A percentile compares a stretch with the other conserved stretches of the same genome.
Conservation (phyloP, 306 rosid species). For the Crotalaria pallida region DNA sequence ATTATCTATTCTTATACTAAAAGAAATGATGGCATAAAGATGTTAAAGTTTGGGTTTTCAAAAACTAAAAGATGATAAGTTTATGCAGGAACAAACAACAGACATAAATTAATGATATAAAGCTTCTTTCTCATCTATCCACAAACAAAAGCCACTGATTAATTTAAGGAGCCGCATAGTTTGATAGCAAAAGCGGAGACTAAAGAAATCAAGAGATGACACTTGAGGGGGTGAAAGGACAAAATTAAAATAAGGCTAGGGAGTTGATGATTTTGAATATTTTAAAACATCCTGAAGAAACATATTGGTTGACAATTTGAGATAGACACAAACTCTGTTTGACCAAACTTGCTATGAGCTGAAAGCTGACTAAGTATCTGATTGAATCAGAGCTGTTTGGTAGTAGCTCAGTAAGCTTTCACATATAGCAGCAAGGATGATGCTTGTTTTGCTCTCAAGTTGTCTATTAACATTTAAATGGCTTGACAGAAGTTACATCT, state of each 20-base stretch:
- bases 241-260: background rate
- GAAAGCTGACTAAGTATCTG: no score
- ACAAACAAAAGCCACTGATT: background rate
- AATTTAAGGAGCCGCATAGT: constrained; percentile 25
- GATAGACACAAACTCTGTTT: background rate
- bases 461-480: constrained; percentile 39
- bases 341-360: no score
- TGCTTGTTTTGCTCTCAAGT: constrained; percentile 30
- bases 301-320: constrained; percentile 25
- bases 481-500: constrained; percentile 50
- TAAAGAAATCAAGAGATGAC: background rate
- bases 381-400: background rate
- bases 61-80: background rate
- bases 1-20: background rate
- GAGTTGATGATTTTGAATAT: constrained; percentile 29
- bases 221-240: background rate
- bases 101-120: constrained; percentile 19
- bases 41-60: no score
- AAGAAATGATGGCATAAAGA: background rate
- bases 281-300: constrained; percentile 37
- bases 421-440: constrained; percentile 39
- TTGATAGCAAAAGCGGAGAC: background rate
- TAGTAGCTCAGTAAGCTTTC: constrained; percentile 25
- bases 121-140: constrained; percentile 23
- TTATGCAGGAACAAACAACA: background rate